These are phyloP conservation scores for Odontarrhena argentea DNA, from an alignment of 345 rosid genomes.

Conservation along the genomic window DNA sequence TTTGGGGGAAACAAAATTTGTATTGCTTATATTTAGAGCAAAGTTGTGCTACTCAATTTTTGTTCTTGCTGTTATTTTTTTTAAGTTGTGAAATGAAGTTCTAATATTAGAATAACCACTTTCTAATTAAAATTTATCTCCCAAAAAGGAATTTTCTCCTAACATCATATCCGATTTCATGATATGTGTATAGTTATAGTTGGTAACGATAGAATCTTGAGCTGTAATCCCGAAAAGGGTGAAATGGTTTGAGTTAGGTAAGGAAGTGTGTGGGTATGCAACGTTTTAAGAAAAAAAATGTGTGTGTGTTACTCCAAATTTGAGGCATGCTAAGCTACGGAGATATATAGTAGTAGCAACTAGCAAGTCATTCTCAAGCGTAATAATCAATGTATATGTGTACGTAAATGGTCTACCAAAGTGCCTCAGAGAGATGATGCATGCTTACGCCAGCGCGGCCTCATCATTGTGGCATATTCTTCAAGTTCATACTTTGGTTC, in stretches of 20 bases:
- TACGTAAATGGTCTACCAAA: too few relatives aligned
- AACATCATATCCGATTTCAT: too few relatives aligned
- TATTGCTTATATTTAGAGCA: constrained; percentile 21
- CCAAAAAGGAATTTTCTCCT: too few relatives aligned
- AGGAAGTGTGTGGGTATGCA: not conserved
- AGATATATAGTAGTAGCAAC: not conserved
- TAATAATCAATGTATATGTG: not conserved
- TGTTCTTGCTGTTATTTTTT: constrained; percentile 23
- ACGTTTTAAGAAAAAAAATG: not conserved
- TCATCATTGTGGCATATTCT: too few relatives aligned
- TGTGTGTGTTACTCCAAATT: constrained; percentile 3
- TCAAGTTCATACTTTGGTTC: too few relatives aligned
- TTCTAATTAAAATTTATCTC: not conserved
- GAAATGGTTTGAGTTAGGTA: not conserved
- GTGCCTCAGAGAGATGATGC: too few relatives aligned
- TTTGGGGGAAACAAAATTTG: not conserved
- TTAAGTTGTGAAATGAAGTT: constrained; percentile 7
- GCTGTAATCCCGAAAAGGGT: not conserved
- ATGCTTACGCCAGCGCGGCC: too few relatives aligned
- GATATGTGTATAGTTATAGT: too few relatives aligned
- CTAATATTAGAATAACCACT: constrained; percentile 22
- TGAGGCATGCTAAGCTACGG: constrained; percentile 4
- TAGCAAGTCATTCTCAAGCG: constrained; percentile 2
- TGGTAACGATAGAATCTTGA: not conserved
- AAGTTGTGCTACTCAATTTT: constrained; percentile 5